Conservation (phyloP, 1,139 yeast genomes). For the Pichia sp. region DNA sequence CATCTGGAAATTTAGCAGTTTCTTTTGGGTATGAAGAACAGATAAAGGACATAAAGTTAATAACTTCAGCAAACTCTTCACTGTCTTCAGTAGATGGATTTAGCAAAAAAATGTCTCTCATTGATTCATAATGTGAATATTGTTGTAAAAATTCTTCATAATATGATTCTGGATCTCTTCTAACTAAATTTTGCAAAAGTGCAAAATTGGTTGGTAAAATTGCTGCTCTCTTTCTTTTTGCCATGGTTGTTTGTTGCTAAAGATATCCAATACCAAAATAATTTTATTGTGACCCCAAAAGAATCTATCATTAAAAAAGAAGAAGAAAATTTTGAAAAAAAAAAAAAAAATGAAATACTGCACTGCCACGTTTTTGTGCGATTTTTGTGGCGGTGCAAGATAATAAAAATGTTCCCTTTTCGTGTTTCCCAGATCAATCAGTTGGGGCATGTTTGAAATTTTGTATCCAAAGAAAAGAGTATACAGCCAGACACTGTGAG, state of each 20-base stretch:
- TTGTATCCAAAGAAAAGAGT: too few relatives aligned
- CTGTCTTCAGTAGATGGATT: conserved; percentile 61
- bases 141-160: conserved; percentile 91
- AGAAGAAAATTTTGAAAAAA: background rate
- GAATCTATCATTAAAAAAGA: background rate
- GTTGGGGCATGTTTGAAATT: background rate
- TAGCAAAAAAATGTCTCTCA: conserved; percentile 75
- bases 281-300: too few relatives aligned
- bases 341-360: background rate
- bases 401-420: background rate
- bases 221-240: conserved; percentile 84
- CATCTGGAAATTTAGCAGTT: conserved; percentile 77
- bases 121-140: conserved; percentile 84
- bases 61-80: conserved; percentile 72
- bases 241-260: conserved; percentile 43
- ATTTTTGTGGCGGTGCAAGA: background rate
- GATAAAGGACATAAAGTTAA: conserved; percentile 89
- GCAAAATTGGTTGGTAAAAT: conserved; percentile 88
- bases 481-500: too few relatives aligned
- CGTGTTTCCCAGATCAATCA: too few relatives aligned
- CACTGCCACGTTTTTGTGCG: background rate
- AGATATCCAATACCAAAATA: background rate
- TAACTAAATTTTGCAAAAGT: conserved; percentile 81
- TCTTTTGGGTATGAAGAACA: conserved; percentile 86
- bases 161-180: conserved; percentile 90